Evolutionary conservation across 495 filamentous ascomycete genomes (phyloP), one percentile per base, ranked within the genome.

Genomic region (Cercophora sp.): DNA sequence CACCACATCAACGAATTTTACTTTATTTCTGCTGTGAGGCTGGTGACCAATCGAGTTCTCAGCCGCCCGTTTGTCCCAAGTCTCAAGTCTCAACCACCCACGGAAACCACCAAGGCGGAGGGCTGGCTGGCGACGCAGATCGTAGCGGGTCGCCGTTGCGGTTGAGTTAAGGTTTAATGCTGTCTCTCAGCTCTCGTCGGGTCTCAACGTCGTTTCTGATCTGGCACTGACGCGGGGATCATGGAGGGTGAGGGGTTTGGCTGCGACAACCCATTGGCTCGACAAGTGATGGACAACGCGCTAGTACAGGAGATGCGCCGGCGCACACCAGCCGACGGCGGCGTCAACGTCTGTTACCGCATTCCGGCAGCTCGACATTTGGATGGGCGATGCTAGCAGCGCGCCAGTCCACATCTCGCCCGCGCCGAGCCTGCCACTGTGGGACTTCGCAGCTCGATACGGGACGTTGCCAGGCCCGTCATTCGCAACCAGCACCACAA

Each of bases 91-190:
- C 6, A 13, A 32, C 8, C 6, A 13, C 29, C 29, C 6, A 32
- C 6, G 18, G 18, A 25, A 43, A n/a, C 23, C 23, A 15, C 22
- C 18, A 22, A 18, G 40, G 18, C 40, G 40, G 18, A 6, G 11
- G 40, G 20, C 20, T 22, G 18, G 9, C 40, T 25, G 40, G 22
- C 18, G 16, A 23, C 19, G 18, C 40, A 26, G 40, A 43, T n/a
- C n/a, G n/a, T n/a, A n/a, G n/a, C n/a, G n/a, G n/a, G n/a, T n/a
- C n/a, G n/a, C n/a, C n/a, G n/a, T n/a, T n/a, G n/a, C n/a, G 25
- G 40, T 43, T 25, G 27, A 56, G 26, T 50, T 56, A 56, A 51
- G 53, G 53, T 56, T 56, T 46, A 36, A 39, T 29, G 20, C 20
- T 55, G 52, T 43, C 35, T 22, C 27, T 35, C 20, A 19, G 35